Base-by-base conservation (phyloP, 106 monocot species). In the Iris macrosiphon region DNA sequence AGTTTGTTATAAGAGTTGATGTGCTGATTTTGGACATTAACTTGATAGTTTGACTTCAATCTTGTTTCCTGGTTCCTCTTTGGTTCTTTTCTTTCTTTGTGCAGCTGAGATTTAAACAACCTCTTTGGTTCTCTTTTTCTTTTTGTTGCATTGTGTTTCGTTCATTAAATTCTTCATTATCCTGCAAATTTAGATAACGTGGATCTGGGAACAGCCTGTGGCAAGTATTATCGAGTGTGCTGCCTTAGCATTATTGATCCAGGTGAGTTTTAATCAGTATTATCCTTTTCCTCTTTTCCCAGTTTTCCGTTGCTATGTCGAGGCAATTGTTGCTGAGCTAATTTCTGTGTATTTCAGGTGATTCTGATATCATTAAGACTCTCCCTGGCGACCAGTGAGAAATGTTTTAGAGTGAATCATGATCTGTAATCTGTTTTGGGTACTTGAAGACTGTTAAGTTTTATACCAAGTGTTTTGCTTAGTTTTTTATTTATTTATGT, bases 201-300 rank as follows among this genome's bases (percentile, higher is more conserved):
- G 13, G 79, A 80, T 40, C 31, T 80, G 33, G 74, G 79, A 22
- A 80, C 74, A 6, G 79, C 73, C 3, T 80, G 74, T 38, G 79
- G 74, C 2, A 74, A 80, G 23, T 80, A 80, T 58, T 80, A 49
- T 54, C 52, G 74, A 31, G 79, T 80, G 18, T 64, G 74, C 25
- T 80, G 79, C 49, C 74, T 80, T 1, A 80, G 79, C 64, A 80
- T 80, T 35, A 74, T 74, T 45, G 79, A 80, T 66, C 74, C 69
- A 66, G 79, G 79, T 74, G 28, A 3, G 38, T 30, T 3, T 16
- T 9, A 7, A 24, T 18, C 10, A 22, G 6, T 40, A 9, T 7
- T 0, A n/a, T 25, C 8, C 11, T n/a, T 41, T 55, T 3, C 9
- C 3, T 7, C 29, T 49, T 16, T 59, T 11, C n/a, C 15, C 10